These are phyloP conservation scores for Saturnispora serradocipensis DNA, from an alignment of 805 yeast species.

Conservation along the genomic window DNA sequence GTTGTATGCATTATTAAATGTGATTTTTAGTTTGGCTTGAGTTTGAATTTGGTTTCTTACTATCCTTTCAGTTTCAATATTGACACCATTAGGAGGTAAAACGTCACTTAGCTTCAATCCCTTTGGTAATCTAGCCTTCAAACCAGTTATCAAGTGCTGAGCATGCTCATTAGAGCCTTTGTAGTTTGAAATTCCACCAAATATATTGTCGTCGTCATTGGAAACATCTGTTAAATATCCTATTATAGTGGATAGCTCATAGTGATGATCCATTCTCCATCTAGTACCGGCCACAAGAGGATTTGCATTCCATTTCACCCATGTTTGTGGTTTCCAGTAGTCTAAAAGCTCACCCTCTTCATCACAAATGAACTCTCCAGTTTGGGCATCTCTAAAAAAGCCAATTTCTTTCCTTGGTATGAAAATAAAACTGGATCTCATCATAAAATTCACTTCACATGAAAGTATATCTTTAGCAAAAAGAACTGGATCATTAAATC, in stretches of 20 bases:
- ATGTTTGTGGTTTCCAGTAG: constrained; percentile 68
- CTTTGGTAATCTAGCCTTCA: background rate
- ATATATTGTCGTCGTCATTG: background rate
- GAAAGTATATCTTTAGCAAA: constrained; percentile 67
- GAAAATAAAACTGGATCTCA: constrained; percentile 77
- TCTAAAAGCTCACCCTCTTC: constrained; percentile 34
- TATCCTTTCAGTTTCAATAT: constrained; percentile 6
- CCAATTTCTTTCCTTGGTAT: constrained; percentile 41
- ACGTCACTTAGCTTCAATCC: constrained; percentile 1
- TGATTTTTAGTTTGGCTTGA: constrained; percentile 21
- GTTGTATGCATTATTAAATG: constrained; percentile 50
- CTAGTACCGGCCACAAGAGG: constrained; percentile 51
- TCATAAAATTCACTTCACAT: constrained; percentile 74
- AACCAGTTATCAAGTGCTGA: constrained; percentile 1
- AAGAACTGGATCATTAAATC: constrained; percentile 74
- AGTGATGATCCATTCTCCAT: constrained; percentile 16
- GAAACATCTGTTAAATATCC: background rate
- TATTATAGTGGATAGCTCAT: background rate
- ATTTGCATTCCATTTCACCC: constrained; percentile 68
- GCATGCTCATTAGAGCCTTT: constrained; percentile 1
- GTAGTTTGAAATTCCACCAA: constrained; percentile 1
- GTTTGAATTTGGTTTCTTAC: constrained; percentile 8
- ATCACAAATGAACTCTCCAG: constrained; percentile 44
- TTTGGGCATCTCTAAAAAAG: constrained; percentile 55
- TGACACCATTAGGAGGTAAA: constrained; percentile 3